Percentiles rank a stretch among this genome's conserved stretches.
These are phyloP conservation scores for Solanum pinnatisectum DNA, from an alignment of 257 asterid genomes.

Conservation along the genomic window DNA sequence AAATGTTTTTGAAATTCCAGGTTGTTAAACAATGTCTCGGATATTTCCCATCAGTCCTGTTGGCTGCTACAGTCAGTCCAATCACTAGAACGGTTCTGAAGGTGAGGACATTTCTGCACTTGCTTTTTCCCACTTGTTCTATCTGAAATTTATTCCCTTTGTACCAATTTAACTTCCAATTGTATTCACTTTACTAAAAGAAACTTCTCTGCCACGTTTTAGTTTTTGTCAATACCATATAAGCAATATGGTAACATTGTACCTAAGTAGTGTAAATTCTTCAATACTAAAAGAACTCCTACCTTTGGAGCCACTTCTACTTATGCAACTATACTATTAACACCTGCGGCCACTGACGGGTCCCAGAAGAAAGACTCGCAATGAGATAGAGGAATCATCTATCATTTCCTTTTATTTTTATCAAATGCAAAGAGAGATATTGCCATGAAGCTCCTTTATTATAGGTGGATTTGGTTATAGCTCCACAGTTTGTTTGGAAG, in stretches of 20 bases:
- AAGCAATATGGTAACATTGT: background rate
- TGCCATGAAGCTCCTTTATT: constrained; percentile 7
- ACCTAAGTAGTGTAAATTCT: background rate
- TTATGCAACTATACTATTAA: background rate
- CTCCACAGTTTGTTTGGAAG: constrained; percentile 86
- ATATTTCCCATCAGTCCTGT: constrained; percentile 73
- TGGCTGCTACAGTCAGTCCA: constrained; percentile 93
- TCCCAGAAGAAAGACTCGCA: background rate
- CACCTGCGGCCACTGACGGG: background rate
- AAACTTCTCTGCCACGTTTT: background rate
- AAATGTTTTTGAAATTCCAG: constrained; percentile 31
- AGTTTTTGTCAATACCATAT: background rate
- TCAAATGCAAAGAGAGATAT: background rate
- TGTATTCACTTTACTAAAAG: background rate
- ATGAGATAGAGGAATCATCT: background rate
- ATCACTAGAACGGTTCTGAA: constrained; percentile 96
- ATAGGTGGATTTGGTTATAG: constrained; percentile 78
- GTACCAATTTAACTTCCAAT: background rate
- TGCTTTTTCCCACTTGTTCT: constrained; percentile 1
- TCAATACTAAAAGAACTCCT: background rate
- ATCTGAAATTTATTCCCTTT: background rate
- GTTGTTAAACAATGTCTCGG: constrained; percentile 78
- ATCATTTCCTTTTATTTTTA: background rate
- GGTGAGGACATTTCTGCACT: constrained; percentile 38
- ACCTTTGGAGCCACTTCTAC: background rate